Percentiles rank a stretch among this genome's conserved stretches.
Conservation (phyloP, 495 filamentous ascomycete genomes). For the Penicillium soppii region DNA sequence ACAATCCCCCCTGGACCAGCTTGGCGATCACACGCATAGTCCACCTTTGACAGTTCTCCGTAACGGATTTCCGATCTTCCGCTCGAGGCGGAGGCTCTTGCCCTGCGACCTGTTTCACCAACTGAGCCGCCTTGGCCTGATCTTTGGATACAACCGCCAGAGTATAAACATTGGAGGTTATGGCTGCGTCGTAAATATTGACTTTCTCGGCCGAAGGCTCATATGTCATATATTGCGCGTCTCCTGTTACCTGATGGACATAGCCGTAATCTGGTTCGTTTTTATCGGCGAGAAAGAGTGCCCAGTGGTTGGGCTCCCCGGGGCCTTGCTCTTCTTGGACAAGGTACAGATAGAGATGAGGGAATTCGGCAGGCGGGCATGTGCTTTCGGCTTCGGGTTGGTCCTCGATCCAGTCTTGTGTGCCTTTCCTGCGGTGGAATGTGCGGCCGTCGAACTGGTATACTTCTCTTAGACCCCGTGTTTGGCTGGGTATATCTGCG, state of each 20-base stretch:
- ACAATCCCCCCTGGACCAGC: constrained; percentile 19
- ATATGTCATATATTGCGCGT: constrained; percentile 23
- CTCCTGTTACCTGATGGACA: constrained; percentile 21
- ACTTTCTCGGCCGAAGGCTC: constrained; percentile 9
- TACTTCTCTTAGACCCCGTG: constrained; percentile 16
- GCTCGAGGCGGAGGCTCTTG: constrained; percentile 16
- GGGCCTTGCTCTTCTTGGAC: constrained; percentile 13
- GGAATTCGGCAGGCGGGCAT: not conserved
- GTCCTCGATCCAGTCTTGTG: constrained; percentile 9
- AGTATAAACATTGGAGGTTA: constrained; percentile 7
- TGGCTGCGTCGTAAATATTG: constrained; percentile 1
- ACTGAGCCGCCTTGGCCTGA: constrained; percentile 4
- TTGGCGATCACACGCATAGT: constrained; percentile 18
- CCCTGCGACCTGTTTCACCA: constrained; percentile 13
- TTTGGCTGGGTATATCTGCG: constrained; percentile 3
- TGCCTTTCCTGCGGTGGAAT: constrained; percentile 10
- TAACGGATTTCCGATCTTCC: constrained; percentile 9
- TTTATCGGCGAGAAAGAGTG: constrained; percentile 18
- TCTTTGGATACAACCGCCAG: constrained; percentile 11
- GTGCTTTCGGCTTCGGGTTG: not conserved
- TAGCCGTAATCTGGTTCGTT: constrained; percentile 12
- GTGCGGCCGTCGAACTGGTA: constrained; percentile 19
- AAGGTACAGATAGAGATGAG: constrained; percentile 19
- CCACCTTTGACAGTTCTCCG: constrained; percentile 28
- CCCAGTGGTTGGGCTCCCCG: constrained; percentile 24